Evolutionary conservation across 768 basidiomycete species (phyloP), one percentile per base, ranked within the genome.

Genomic region (Tephrocybe sp.): DNA sequence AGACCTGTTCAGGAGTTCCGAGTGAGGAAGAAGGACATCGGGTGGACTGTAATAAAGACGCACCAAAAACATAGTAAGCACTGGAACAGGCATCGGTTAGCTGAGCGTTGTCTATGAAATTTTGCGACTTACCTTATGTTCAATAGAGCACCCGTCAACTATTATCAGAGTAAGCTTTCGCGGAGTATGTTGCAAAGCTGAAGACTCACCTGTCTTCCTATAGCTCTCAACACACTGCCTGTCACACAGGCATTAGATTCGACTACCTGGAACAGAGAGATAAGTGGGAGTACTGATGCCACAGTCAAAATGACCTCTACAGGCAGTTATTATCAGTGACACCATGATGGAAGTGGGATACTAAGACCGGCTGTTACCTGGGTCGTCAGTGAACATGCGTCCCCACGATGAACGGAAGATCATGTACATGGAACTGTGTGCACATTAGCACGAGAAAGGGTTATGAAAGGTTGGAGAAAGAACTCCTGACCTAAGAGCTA

Each of bases 231-330:
- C 53, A 96, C 80, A 3, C 93, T 93, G 8, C 75, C 78, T 0
- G 81, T 76, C 6, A 93, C 79, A 0, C 78, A 83, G 3, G 77
- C 63, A 9, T 82, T 72, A 1, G 85, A 90, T 59, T 98, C 96
- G 48, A 93, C 86, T 3, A 94, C 80, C 68, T 96, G 88, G 75
- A 85, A 88, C 17, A 88, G 69, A 5, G 85, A 81, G 3, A 95
- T 81, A 7, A 88, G 70, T 0, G 90, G 89, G 9, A 93, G 63
- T 50, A 93, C 83, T 1, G 73, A 66, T 0, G 89, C 82, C 10
- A 90, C 85, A 7, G 84, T 64, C 1, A 53, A 37, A 11, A 88
- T 78, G 4, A 81, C 78, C 63, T 79, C 84, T 70, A 66, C 20
- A 25, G 20, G 24, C n/a, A 30, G 8, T 20, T 11, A 36, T 20